These are phyloP conservation scores for Collybia mongolica DNA, from an alignment of 768 basidiomycete genomes.

Conservation along the genomic window DNA sequence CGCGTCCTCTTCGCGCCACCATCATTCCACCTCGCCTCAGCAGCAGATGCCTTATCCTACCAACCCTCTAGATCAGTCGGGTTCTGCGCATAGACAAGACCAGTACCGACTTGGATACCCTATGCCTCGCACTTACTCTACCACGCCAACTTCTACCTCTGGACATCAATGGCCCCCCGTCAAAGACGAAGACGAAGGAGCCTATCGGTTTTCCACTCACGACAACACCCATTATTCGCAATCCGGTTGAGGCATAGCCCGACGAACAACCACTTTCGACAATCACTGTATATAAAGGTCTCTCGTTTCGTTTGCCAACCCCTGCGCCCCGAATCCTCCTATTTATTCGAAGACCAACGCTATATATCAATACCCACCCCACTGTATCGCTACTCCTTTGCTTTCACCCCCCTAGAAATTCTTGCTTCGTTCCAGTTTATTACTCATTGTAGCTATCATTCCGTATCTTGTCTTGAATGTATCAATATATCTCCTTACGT, in stretches of 20 bases:
- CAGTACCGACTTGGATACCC: slow-evolving; percentile 29
- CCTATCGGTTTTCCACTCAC: slow-evolving; percentile 19
- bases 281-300: slow-evolving; percentile 1
- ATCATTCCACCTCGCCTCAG: slow-evolving; percentile 34
- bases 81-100: slow-evolving; percentile 28
- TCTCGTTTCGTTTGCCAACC: not conserved
- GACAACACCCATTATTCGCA: slow-evolving; percentile 22
- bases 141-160: slow-evolving; percentile 9
- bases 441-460: slow-evolving; percentile 15
- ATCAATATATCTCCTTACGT: slow-evolving; percentile 4
- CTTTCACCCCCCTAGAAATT: not conserved
- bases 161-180: slow-evolving; percentile 15
- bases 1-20: slow-evolving; percentile 29
- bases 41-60: slow-evolving; percentile 27
- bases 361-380: not conserved
- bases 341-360: no score
- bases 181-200: slow-evolving; percentile 29
- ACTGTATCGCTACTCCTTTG: slow-evolving; percentile 11
- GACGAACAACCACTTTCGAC: not conserved
- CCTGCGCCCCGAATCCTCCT: no score
- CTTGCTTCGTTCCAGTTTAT: slow-evolving; percentile 1
- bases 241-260: slow-evolving; percentile 7
- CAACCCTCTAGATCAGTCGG: slow-evolving; percentile 31
- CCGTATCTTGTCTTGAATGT: slow-evolving; percentile 4
- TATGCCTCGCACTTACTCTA: slow-evolving; percentile 22